phyloP scores from a whole-genome alignment of 2,329 filamentous ascomycete genomes.

The Aureobasidium sp. region DNA sequence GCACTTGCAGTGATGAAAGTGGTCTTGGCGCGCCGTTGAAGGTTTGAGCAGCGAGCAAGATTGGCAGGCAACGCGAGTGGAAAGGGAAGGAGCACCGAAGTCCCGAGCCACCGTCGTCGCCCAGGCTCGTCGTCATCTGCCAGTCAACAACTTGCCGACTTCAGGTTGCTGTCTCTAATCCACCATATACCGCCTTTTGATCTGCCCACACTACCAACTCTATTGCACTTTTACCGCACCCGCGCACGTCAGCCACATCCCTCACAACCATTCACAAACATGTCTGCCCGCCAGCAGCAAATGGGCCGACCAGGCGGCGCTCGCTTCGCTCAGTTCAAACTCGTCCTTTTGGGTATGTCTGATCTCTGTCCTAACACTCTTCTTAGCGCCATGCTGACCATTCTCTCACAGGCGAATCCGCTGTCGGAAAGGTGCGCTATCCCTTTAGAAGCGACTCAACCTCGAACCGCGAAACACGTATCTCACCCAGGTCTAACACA shows the following conservation, averaged over 20 bases:
- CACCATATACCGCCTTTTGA: not conserved
- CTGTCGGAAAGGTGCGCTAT: conserved; percentile 68
- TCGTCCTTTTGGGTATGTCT: conserved; percentile 82
- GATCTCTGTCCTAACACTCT: not conserved
- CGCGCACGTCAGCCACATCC: not conserved
- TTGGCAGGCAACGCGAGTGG: not conserved
- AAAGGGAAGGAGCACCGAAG: not conserved
- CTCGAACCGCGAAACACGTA: not conserved
- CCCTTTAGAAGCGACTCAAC: conserved; percentile 18
- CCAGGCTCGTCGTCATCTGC: conserved; percentile 3
- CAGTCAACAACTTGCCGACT: not conserved
- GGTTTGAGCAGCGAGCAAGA: conserved; percentile 5
- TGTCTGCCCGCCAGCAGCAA: conserved; percentile 82
- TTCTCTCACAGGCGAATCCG: conserved; percentile 72
- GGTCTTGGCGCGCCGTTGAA: not conserved
- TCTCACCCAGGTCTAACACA: conserved; percentile 22
- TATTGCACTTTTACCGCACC: not conserved
- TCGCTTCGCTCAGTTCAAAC: conserved; percentile 98
- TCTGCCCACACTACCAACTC: not conserved
- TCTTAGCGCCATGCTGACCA: not conserved
- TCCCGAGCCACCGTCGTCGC: not conserved
- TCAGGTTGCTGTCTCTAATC: too few species aligned
- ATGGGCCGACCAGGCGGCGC: conserved; percentile 55
- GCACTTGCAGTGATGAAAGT: too few species aligned
- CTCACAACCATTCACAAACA: conserved; percentile 35